These are phyloP conservation scores for Rhizophora apiculata DNA, from an alignment of 345 rosid species.

Conservation along the genomic window DNA sequence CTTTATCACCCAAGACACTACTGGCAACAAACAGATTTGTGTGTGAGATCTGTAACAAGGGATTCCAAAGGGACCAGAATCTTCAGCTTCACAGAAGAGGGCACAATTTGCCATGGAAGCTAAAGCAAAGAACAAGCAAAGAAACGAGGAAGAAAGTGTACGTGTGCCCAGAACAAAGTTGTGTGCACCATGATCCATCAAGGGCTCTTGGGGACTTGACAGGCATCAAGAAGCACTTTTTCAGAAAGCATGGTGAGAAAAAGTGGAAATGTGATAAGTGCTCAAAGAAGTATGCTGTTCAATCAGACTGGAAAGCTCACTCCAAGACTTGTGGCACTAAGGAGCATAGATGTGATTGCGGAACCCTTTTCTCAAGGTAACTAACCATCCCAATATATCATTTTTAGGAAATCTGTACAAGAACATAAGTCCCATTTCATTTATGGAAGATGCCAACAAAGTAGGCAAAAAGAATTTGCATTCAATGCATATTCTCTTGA, in stretches of 20 bases:
- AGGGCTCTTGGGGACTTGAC: conserved; percentile 81
- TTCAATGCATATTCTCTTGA: conserved; percentile 7
- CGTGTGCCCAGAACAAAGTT: conserved; percentile 62
- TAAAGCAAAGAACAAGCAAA: conserved; percentile 76
- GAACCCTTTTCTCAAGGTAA: conserved; percentile 86
- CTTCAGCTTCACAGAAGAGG: conserved; percentile 86
- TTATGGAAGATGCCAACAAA: not conserved
- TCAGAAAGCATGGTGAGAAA: conserved; percentile 83
- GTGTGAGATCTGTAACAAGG: conserved; percentile 90
- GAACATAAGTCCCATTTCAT: conserved; percentile 7
- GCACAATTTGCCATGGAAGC: conserved; percentile 88
- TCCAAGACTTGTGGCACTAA: conserved; percentile 83
- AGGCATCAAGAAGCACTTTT: conserved; percentile 74
- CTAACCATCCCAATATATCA: not conserved
- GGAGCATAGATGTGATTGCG: conserved; percentile 87
- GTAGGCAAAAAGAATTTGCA: conserved; percentile 14
- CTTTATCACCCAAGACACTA: conserved; percentile 71
- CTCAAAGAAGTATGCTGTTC: conserved; percentile 82
- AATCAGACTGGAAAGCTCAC: conserved; percentile 95
- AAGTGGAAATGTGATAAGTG: conserved; percentile 94
- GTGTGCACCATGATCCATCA: conserved; percentile 68
- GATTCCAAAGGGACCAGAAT: conserved; percentile 86
- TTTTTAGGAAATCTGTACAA: conserved; percentile 1
- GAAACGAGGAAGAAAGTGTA: conserved; percentile 69
- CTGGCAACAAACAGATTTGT: conserved; percentile 77